phyloP scores from a whole-genome alignment of 169 alveolate species.

The Miamiensis avidus region DNA sequence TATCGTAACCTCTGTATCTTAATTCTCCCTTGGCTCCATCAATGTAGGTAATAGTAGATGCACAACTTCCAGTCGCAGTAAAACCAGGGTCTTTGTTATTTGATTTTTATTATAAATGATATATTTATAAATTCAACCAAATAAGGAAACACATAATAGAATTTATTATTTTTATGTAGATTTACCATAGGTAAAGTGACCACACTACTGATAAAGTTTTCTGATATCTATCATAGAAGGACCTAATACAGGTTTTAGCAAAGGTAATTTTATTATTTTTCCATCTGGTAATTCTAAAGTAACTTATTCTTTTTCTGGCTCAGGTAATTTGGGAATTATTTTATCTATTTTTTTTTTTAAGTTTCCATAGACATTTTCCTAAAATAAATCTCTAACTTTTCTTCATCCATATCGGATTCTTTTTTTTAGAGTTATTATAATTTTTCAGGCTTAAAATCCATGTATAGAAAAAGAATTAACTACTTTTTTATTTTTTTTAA shows the following conservation, averaged over 20 bases:
- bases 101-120: too few species aligned
- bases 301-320: constrained; percentile 48
- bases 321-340: constrained; percentile 40
- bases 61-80: constrained; percentile 61
- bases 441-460: neutral
- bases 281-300: constrained; percentile 73
- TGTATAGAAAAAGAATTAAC: too few species aligned
- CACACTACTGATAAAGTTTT: constrained; percentile 51
- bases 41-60: constrained; percentile 82
- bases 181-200: constrained; percentile 59
- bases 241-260: constrained; percentile 64
- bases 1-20: constrained; percentile 81
- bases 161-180: too few species aligned
- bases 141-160: neutral
- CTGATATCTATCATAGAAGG: constrained; percentile 72
- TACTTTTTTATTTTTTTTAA: too few species aligned
- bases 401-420: neutral
- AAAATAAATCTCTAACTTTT: neutral
- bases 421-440: too few species aligned
- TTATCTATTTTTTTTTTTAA: neutral
- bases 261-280: constrained; percentile 50
- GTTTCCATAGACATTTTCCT: neutral
- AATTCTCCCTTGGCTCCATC: constrained; percentile 87
- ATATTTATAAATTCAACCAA: too few species aligned
- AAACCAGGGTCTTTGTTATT: constrained; percentile 64